phyloP scores from a whole-genome alignment of 140 eudicot genomes.

The Anethum foeniculum region DNA sequence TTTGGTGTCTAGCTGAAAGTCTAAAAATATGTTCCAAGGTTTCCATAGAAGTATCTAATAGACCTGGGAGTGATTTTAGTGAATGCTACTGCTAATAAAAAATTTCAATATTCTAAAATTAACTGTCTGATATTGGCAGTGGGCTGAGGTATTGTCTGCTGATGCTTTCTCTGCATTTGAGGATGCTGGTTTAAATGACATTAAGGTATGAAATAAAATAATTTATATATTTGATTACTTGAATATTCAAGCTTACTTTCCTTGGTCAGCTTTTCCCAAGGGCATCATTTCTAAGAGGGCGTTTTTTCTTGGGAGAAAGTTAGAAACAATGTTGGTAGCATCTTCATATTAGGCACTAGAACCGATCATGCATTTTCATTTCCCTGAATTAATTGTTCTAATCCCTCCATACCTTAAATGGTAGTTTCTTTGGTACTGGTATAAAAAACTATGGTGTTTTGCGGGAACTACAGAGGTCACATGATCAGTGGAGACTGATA shows the following conservation, averaged over 20 bases:
- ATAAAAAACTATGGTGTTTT: neutral
- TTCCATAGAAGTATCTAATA: neutral
- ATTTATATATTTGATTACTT: neutral
- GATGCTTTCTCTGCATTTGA: slow-evolving; percentile 89
- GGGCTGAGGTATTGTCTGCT: slow-evolving; percentile 91
- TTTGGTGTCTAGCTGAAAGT: neutral
- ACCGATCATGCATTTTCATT: neutral
- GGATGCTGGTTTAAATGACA: slow-evolving; percentile 61
- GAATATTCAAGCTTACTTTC: neutral
- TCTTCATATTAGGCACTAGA: neutral
- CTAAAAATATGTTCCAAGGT: neutral
- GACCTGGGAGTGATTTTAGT: neutral
- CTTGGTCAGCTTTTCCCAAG: neutral
- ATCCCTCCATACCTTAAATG: neutral
- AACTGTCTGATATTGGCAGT: slow-evolving; percentile 32
- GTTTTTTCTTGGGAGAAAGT: neutral
- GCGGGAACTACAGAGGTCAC: neutral
- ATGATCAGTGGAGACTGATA: too few species aligned
- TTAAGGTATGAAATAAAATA: slow-evolving; percentile 32
- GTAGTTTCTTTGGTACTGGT: neutral
- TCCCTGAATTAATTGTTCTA: neutral
- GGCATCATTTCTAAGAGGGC: neutral
- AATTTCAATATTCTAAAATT: neutral
- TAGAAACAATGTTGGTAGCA: neutral
- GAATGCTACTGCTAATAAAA: neutral